phyloP scores from a whole-genome alignment of 768 basidiomycete genomes.

The Suillus alpinus region DNA sequence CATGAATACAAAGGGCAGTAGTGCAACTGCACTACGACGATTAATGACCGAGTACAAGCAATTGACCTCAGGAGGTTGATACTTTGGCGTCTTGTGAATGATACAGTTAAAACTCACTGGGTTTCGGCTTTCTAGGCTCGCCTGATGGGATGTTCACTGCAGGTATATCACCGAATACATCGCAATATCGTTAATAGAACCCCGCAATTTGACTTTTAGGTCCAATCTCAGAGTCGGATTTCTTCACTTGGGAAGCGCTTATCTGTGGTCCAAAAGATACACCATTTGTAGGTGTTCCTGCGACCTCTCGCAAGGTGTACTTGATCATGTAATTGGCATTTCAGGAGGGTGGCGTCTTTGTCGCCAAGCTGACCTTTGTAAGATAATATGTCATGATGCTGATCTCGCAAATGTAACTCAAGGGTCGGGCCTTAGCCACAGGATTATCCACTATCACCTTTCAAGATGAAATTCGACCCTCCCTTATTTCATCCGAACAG shows the following conservation, averaged over 20 bases:
- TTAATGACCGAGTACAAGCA: conserved; percentile 94
- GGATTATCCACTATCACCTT: conserved; percentile 96
- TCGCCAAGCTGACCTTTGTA: conserved; percentile 90
- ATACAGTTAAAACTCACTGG: background rate
- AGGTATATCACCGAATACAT: conserved; percentile 35
- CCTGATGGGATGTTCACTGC: conserved; percentile 98
- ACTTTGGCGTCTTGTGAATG: background rate
- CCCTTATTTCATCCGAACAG: conserved; percentile 97
- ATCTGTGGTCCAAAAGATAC: conserved; percentile 94
- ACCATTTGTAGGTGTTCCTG: conserved; percentile 66
- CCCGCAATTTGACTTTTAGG: conserved; percentile 41
- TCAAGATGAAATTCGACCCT: conserved; percentile 99
- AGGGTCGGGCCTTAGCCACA: conserved; percentile 50
- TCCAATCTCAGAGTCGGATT: conserved; percentile 87
- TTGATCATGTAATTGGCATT: background rate
- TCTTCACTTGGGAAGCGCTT: conserved; percentile 95
- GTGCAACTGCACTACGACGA: conserved; percentile 73
- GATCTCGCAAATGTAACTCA: conserved; percentile 10
- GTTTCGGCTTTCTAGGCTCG: conserved; percentile 47
- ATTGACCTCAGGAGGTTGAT: conserved; percentile 70
- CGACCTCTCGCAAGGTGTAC: conserved; percentile 1
- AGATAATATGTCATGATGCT: conserved; percentile 32
- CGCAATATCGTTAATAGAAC: conserved; percentile 1
- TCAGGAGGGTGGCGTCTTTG: conserved; percentile 94
- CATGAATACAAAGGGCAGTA: conserved; percentile 55